Base-by-base conservation (phyloP, 768 basidiomycete genomes). In the Leccinum longicurvipes region DNA sequence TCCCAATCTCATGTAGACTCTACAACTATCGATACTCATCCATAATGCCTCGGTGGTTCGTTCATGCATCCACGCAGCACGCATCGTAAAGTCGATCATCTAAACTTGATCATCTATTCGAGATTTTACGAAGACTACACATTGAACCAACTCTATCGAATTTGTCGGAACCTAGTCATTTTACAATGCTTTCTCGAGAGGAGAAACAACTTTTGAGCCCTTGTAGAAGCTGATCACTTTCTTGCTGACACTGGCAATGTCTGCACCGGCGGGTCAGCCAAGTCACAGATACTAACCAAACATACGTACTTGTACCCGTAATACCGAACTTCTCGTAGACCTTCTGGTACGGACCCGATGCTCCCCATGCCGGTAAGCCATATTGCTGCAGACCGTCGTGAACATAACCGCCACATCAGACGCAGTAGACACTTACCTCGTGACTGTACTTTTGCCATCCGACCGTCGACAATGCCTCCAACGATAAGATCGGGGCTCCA, bases 391-490 rank as follows among this genome's bases (percentile, higher is more conserved):
- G 19, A 53, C 32, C 25, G 23, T 39, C 24, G 19, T 57, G n/a
- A 60, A 39, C 14, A 50, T 36, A 5, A 39, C 17, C 19, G 12
- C 14, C 1, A 47, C 11, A 23, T 46, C 28, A 14, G 10, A 46
- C 31, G 46, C 15, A 12, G 6, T 19, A 21, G 1, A 39, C 8
- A 55, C 72, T 70, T 69, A 76, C 83, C 76, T 95, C 93, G 69
- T 96, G 93, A 62, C 87, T 86, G 78, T 91, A 93, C 73, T 87
- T 88, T 59, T 83, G 80, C 94, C 94, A 97, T 62, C 93, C 92
- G 63, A 82, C 76, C 46, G 91, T 91, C 58, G 80, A 72, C 72
- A 86, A 81, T 24, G 94, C 94, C 75, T 97, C 94, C 57, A 97
- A 79, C 45, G 92, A 91, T 58, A 97, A 72, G 68, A 96, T 85